Conservation (phyloP, 768 basidiomycete species). For the Boletellus sp. region DNA sequence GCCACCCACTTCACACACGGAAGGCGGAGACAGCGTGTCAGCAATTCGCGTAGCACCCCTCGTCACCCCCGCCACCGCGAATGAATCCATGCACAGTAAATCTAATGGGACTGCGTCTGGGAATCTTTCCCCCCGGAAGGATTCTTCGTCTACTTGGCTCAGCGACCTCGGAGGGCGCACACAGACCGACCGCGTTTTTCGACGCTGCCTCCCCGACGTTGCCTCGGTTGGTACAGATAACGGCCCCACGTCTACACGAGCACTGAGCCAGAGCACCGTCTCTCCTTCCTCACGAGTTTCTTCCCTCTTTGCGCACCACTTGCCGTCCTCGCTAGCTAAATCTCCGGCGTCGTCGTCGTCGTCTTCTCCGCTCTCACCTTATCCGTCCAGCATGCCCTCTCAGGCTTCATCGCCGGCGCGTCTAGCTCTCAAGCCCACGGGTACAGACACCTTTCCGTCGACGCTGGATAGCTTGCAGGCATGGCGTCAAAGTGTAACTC, state of each 20-base stretch:
- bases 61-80: conserved; percentile 3
- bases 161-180: conserved; percentile 31
- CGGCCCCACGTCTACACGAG: conserved; percentile 24
- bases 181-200: conserved; percentile 32
- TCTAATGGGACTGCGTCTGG: conserved; percentile 5
- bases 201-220: conserved; percentile 16
- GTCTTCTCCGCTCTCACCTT: conserved; percentile 12
- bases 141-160: conserved; percentile 29
- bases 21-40: conserved; percentile 8
- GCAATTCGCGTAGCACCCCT: conserved; percentile 11
- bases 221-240: conserved; percentile 13
- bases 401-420: conserved; percentile 11
- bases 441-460: conserved; percentile 32
- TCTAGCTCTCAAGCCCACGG: conserved; percentile 24
- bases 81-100: conserved; percentile 6
- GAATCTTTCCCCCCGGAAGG: conserved; percentile 20
- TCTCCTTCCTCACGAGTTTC: conserved; percentile 20
- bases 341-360: conserved; percentile 13
- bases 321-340: conserved; percentile 12
- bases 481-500: conserved; percentile 26
- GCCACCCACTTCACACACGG: conserved; percentile 21
- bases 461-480: conserved; percentile 26
- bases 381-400: conserved; percentile 12
- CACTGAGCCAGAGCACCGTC: conserved; percentile 19
- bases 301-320: conserved; percentile 12